Evolutionary conservation across 768 basidiomycete genomes (phyloP).

Genomic region (Mycena latifolia): DNA sequence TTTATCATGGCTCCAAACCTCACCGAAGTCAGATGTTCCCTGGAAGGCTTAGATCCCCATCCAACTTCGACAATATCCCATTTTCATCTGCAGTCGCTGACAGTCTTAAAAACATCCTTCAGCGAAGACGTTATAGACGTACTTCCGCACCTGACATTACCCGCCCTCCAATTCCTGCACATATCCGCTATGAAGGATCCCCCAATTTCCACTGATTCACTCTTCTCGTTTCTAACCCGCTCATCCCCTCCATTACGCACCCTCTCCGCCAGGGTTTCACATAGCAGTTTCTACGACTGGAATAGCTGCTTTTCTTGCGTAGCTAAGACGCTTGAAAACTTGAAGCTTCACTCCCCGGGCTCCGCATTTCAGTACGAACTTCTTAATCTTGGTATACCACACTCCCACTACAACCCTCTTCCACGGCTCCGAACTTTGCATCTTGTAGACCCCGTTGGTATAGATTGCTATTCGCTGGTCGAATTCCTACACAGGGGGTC

Average conservation of each 20-base stretch:
- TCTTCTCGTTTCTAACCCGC: not conserved
- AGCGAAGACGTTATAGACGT: not conserved
- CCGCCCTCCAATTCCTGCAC: slow-evolving; percentile 3
- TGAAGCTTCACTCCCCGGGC: not conserved
- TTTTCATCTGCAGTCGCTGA: not conserved
- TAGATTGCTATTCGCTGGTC: not conserved
- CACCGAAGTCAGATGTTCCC: not conserved
- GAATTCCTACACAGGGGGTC: not conserved
- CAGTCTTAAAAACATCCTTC: not conserved
- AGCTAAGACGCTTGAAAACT: not conserved
- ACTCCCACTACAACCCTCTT: too few relatives aligned
- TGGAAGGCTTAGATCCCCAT: not conserved
- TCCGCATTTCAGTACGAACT: not conserved
- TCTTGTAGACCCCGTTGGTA: not conserved
- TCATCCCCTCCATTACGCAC: slow-evolving; percentile 5
- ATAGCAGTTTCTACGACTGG: not conserved
- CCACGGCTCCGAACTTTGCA: not conserved
- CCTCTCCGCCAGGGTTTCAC: not conserved
- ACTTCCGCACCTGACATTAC: slow-evolving; percentile 3
- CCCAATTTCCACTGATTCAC: not conserved
- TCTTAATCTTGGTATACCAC: not conserved
- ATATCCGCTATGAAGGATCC: not conserved
- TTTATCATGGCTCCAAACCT: slow-evolving; percentile 5
- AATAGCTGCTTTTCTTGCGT: not conserved
- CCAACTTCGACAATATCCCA: not conserved